phyloP scores from a whole-genome alignment of 179 eudicot genomes.

The Carnegiea gigantea region DNA sequence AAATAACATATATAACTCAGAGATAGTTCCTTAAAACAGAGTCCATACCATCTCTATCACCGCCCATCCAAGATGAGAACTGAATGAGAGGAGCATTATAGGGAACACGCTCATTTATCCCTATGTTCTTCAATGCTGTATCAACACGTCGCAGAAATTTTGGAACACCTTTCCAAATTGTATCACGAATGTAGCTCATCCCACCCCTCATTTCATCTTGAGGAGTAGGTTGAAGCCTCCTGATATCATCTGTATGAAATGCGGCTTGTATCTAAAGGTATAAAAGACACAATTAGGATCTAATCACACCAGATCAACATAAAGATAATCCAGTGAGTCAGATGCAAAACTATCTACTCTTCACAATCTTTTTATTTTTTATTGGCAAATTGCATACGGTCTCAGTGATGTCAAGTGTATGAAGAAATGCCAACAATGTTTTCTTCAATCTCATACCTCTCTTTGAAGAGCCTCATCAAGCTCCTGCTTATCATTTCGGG shows the following conservation, averaged over 20 bases:
- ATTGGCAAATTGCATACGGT: background rate
- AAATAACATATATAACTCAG: too few species aligned
- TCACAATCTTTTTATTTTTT: background rate
- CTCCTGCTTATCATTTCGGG: conserved; percentile 82
- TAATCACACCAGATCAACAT: background rate
- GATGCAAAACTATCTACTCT: background rate
- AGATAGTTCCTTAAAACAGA: background rate
- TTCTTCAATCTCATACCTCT: conserved; percentile 48
- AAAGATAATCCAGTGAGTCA: background rate
- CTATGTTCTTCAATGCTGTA: conserved; percentile 88
- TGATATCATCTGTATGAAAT: conserved; percentile 88
- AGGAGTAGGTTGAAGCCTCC: conserved; percentile 88
- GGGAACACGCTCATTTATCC: conserved; percentile 87
- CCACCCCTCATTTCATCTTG: conserved; percentile 98
- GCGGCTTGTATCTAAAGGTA: conserved; percentile 80
- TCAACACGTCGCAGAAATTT: conserved; percentile 87
- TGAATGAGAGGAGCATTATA: conserved; percentile 92
- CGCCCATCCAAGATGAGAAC: conserved; percentile 97
- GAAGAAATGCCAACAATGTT: conserved; percentile 13
- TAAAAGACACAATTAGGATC: conserved; percentile 21
- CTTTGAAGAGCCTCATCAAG: conserved; percentile 90
- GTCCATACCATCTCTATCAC: conserved; percentile 88
- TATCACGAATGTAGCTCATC: conserved; percentile 93
- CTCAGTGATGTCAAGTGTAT: background rate
- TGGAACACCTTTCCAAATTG: conserved; percentile 96